A percentile compares a stretch with the other conserved stretches of the same genome.
phyloP scores from a whole-genome alignment of 345 rosid species.

The Populus nigra region DNA sequence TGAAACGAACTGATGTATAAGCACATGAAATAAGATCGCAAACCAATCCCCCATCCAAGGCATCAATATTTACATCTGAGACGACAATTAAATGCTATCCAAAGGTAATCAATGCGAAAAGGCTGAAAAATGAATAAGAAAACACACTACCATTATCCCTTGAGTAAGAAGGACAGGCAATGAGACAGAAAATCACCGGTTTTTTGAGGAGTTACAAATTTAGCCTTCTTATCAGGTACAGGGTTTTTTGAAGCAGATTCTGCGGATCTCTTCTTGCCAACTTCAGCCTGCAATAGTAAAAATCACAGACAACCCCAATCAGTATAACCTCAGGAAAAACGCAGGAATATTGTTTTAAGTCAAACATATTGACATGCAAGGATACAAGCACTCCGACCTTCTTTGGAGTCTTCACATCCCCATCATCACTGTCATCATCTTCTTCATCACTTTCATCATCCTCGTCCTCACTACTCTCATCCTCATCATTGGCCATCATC shows the following conservation, averaged over 20 bases:
- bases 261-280: conserved; percentile 61
- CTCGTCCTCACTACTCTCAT: conserved; percentile 16
- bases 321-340: neutral
- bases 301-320: neutral
- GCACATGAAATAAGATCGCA: neutral
- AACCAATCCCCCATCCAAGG: neutral
- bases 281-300: conserved; percentile 37
- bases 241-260: conserved; percentile 45
- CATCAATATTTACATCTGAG: neutral
- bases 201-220: conserved; percentile 65
- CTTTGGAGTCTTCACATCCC: conserved; percentile 42
- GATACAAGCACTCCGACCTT: conserved; percentile 32
- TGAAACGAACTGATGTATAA: neutral
- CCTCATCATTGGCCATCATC: conserved; percentile 12
- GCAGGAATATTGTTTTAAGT: neutral
- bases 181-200: conserved; percentile 45
- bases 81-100: too few species aligned
- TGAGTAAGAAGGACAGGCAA: neutral
- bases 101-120: neutral
- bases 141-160: neutral
- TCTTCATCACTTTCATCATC: conserved; percentile 31
- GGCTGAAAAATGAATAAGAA: neutral
- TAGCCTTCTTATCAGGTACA: conserved; percentile 61
- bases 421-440: conserved; percentile 28
- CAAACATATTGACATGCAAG: neutral